phyloP scores from a whole-genome alignment of 768 basidiomycete genomes.

The Hygrocybe punicea region DNA sequence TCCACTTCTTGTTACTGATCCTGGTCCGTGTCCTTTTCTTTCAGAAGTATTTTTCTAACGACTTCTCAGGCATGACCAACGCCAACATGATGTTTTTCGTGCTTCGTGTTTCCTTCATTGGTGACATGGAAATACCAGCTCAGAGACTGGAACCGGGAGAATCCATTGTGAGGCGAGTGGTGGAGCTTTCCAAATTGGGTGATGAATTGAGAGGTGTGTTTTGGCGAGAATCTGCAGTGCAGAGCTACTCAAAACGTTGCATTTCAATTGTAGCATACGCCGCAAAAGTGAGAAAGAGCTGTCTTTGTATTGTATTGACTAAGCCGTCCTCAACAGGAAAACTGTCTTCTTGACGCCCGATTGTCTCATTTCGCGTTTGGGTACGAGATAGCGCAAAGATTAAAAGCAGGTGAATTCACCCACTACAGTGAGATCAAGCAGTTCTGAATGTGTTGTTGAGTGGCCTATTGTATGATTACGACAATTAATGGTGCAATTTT shows the following conservation, averaged over 20 bases:
- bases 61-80: slow-evolving; percentile 75
- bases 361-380: slow-evolving; percentile 74
- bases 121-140: slow-evolving; percentile 61
- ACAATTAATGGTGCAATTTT: slow-evolving; percentile 38
- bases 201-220: slow-evolving; percentile 63
- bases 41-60: not conserved
- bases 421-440: not conserved
- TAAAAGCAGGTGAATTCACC: slow-evolving; percentile 27
- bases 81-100: slow-evolving; percentile 89
- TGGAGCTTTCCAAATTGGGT: slow-evolving; percentile 64
- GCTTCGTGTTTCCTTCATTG: slow-evolving; percentile 64
- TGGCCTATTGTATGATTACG: too few species aligned
- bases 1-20: slow-evolving; percentile 63
- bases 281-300: slow-evolving; percentile 43
- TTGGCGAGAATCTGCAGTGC: slow-evolving; percentile 14
- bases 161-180: slow-evolving; percentile 69
- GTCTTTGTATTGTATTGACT: not conserved
- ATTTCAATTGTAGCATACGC: slow-evolving; percentile 46
- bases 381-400: slow-evolving; percentile 51
- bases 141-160: slow-evolving; percentile 86
- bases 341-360: slow-evolving; percentile 70
- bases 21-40: slow-evolving; percentile 46
- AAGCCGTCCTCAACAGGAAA: slow-evolving; percentile 32
- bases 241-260: slow-evolving; percentile 17
- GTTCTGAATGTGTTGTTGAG: too few species aligned